These are phyloP conservation scores for Thermomucor indicae-seudaticae DNA, from an alignment of 371 early-diverging fungal genomes.

Conservation along the genomic window DNA sequence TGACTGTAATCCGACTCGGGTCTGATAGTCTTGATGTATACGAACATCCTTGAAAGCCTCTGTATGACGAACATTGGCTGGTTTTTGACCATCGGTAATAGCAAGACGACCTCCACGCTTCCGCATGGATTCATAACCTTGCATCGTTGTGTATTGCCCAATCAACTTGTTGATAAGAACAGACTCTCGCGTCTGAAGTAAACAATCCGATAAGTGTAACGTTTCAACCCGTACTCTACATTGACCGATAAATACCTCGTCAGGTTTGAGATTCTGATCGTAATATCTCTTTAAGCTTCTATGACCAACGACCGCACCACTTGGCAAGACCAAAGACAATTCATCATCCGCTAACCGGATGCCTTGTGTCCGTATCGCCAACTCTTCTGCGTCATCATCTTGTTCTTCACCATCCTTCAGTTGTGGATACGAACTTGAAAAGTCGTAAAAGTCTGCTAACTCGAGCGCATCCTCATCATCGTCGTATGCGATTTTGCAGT, in stretches of 20 bases:
- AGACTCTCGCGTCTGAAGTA: constrained; percentile 36
- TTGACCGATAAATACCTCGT: constrained; percentile 49
- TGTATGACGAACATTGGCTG: constrained; percentile 13
- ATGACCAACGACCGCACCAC: constrained; percentile 82
- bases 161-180: constrained; percentile 48
- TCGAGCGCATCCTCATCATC: constrained; percentile 87
- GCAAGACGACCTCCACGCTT: constrained; percentile 15
- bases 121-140: constrained; percentile 35
- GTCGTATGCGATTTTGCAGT: constrained; percentile 92
- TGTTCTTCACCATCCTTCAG: constrained; percentile 47
- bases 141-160: constrained; percentile 39
- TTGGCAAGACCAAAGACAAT: constrained; percentile 82
- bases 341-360: constrained; percentile 64
- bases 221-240: too few relatives aligned
- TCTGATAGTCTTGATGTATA: constrained; percentile 60
- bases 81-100: constrained; percentile 34
- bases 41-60: constrained; percentile 57
- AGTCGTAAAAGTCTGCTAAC: constrained; percentile 92
- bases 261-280: constrained; percentile 76
- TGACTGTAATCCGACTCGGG: constrained; percentile 74
- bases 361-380: constrained; percentile 24
- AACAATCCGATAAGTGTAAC: too few relatives aligned
- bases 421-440: constrained; percentile 44
- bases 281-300: constrained; percentile 80
- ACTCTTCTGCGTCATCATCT: constrained; percentile 49